Percentiles rank a stretch among this genome's conserved stretches.
Evolutionary conservation across 2,329 filamentous ascomycete genomes (phyloP).

Genomic region (Sphaerulina populicola): DNA sequence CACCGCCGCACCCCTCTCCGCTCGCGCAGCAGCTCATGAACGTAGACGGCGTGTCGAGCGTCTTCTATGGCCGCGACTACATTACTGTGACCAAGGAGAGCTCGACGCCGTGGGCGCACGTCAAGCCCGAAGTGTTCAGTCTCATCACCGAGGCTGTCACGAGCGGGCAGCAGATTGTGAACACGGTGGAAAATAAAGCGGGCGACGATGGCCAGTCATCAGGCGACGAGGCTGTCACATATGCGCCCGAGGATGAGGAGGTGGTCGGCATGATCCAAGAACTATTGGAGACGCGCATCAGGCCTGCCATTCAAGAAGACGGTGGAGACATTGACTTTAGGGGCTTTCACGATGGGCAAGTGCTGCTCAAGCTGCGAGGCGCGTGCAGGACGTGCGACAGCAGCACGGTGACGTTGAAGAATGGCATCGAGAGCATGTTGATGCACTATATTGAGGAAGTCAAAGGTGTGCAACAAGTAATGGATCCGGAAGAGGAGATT

Average conservation of each 20-base stretch:
- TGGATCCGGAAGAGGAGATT: constrained; percentile 88
- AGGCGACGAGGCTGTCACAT: constrained; percentile 64
- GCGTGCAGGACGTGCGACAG: constrained; percentile 95
- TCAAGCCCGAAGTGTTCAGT: constrained; percentile 91
- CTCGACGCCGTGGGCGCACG: constrained; percentile 84
- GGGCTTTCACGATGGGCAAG: constrained; percentile 77
- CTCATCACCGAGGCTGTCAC: constrained; percentile 90
- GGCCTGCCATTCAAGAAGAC: constrained; percentile 93
- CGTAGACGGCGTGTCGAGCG: constrained; percentile 85
- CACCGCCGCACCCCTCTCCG: constrained; percentile 73
- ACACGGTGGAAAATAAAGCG: constrained; percentile 53
- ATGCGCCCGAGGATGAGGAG: constrained; percentile 85
- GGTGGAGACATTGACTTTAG: constrained; percentile 94
- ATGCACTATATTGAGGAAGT: constrained; percentile 90
- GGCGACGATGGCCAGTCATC: constrained; percentile 42
- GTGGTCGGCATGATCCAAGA: constrained; percentile 99
- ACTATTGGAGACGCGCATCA: constrained; percentile 84
- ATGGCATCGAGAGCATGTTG: constrained; percentile 96
- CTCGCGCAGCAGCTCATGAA: constrained; percentile 85
- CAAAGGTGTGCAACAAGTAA: constrained; percentile 78
- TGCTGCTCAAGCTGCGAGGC: constrained; percentile 64
- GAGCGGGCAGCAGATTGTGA: constrained; percentile 72
- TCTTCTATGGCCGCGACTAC: constrained; percentile 92
- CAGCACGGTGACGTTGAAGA: constrained; percentile 92
- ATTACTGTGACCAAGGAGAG: constrained; percentile 91